phyloP scores from a whole-genome alignment of 768 basidiomycete genomes.

The Hericium coralloides region DNA sequence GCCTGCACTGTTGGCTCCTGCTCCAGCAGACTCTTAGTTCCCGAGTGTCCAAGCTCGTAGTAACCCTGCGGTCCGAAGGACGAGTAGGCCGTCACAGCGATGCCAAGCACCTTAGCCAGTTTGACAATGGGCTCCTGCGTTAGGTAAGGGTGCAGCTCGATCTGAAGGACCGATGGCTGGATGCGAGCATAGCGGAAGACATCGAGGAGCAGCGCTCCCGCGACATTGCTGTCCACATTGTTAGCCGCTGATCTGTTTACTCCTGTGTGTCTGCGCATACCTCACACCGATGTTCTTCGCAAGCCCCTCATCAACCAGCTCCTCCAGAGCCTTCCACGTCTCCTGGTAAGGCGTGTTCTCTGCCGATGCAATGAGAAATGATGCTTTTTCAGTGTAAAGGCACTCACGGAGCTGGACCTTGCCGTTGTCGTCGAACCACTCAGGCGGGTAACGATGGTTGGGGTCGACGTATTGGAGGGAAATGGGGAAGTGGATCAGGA shows the following conservation, averaged over 20 bases:
- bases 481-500: slow-evolving; percentile 81
- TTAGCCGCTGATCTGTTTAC: background rate
- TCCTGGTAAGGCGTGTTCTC: slow-evolving; percentile 66
- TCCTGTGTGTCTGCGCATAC: slow-evolving; percentile 23
- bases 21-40: slow-evolving; percentile 40
- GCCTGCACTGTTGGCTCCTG: slow-evolving; percentile 36
- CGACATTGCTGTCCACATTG: slow-evolving; percentile 49
- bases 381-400: background rate
- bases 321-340: slow-evolving; percentile 82
- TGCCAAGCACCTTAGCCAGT: slow-evolving; percentile 33
- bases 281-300: slow-evolving; percentile 76
- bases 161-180: slow-evolving; percentile 47
- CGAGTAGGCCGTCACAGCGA: slow-evolving; percentile 48
- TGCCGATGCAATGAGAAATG: slow-evolving; percentile 15
- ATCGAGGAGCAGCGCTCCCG: slow-evolving; percentile 64
- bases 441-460: slow-evolving; percentile 66
- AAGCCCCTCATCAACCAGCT: slow-evolving; percentile 59
- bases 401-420: slow-evolving; percentile 54
- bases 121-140: slow-evolving; percentile 38
- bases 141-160: slow-evolving; percentile 52
- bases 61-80: slow-evolving; percentile 48
- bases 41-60: slow-evolving; percentile 52
- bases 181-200: slow-evolving; percentile 70
- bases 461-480: slow-evolving; percentile 77
- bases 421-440: slow-evolving; percentile 71